Base-by-base conservation (phyloP, 805 yeast genomes). In the Cyberlindnera veronae region DNA sequence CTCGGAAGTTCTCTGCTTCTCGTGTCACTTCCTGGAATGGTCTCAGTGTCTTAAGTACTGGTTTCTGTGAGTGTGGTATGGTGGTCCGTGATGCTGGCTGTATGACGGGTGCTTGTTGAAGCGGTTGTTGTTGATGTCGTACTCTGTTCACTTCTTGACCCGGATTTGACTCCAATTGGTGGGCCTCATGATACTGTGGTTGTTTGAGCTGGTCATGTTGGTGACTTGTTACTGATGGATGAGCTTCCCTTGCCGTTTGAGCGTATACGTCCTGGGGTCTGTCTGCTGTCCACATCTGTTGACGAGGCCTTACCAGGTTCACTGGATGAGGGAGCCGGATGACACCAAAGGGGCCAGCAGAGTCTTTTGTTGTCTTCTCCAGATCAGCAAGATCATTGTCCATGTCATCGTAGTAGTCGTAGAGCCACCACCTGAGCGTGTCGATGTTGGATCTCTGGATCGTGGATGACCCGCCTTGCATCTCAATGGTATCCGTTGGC, bases 321-420 rank as follows among this genome's bases (percentile, higher is more conserved):
- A 22, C 24, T 20, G 9, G 20, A 5, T 21, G 6, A 6, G n/a
- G 18, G 28, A 15, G 21, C 12, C 36, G 29, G 24, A 48, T 40
- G n/a, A 45, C 49, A 16, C 37, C 43, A 32, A 52, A 52, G 13
- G 56, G 56, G 1, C 56, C 56, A 14, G 34, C 39, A 2, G 19
- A 11, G n/a, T 28, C 37, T 6, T 14, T 24, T 3, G 12, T 17
- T 7, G 34, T 29, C 19, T 26, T 35, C n/a, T 50, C 53, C 21
- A 87, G 59, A 3, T 63, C 54, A 4, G 72, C 67, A 36, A 85
- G 62, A 48, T 83, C 87, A 24, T 64, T 64, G 60, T 89, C 95
- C 73, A 89, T 77, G 12, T 86, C 93, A 20, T 83, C 83, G 56
- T 89, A 86, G 17, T 74, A 73, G 28, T 49, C 49, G 29, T 55